Percentiles rank a stretch among this genome's conserved stretches.
These are phyloP conservation scores for Macrophomina tecta DNA, from an alignment of 2,329 filamentous ascomycete species.

Conservation along the genomic window DNA sequence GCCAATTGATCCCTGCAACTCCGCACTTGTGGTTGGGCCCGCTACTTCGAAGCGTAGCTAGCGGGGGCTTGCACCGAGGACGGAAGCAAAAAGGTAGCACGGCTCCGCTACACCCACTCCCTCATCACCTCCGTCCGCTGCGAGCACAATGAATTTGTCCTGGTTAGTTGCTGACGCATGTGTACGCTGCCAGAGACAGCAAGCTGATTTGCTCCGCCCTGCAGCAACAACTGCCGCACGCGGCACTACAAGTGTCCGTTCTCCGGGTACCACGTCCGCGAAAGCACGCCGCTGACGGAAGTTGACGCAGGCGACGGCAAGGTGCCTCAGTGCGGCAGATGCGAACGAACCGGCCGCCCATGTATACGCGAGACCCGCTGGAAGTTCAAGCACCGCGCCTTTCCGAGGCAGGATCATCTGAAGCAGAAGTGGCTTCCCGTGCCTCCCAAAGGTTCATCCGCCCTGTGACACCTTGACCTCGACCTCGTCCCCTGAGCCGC, in stretches of 20 bases:
- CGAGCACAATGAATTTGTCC: neutral
- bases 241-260: slow-evolving; percentile 12
- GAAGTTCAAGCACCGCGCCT: neutral
- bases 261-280: neutral
- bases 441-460: neutral
- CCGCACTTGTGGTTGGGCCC: slow-evolving; percentile 8
- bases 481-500: neutral
- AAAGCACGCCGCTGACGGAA: neutral
- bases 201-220: neutral
- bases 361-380: slow-evolving; percentile 1
- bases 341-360: slow-evolving; percentile 3
- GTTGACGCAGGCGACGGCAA: slow-evolving; percentile 5
- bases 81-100: slow-evolving; percentile 12
- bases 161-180: neutral
- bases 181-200: neutral
- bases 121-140: neutral
- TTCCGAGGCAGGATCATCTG: neutral
- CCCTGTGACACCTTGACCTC: neutral
- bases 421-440: slow-evolving; percentile 14
- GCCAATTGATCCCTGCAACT: neutral
- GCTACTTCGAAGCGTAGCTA: neutral
- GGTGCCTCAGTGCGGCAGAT: slow-evolving; percentile 20
- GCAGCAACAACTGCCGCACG: slow-evolving; percentile 12
- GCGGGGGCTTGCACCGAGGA: slow-evolving; percentile 16
- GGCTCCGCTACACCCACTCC: neutral